Percentiles rank a stretch among this genome's conserved stretches.
These are phyloP conservation scores for Apophysomyces variabilis DNA, from an alignment of 371 early-diverging fungal species.

Conservation along the genomic window DNA sequence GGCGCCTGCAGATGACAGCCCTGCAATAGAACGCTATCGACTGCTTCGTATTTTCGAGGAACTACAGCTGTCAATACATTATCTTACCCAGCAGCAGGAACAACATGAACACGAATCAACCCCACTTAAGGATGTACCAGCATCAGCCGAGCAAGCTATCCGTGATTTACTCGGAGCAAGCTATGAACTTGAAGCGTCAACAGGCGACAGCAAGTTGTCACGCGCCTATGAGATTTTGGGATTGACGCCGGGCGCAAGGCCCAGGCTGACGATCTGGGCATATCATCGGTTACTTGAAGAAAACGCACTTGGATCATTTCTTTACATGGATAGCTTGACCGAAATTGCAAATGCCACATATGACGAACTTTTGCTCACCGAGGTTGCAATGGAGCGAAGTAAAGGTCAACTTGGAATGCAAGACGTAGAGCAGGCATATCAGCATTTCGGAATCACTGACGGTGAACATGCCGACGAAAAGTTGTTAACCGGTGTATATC, in stretches of 20 bases:
- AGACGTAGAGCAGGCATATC: constrained; percentile 58
- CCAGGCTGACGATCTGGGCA: constrained; percentile 53
- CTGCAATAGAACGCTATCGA: constrained; percentile 11
- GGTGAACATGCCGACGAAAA: constrained; percentile 34
- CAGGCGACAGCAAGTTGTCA: neutral
- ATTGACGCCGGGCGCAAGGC: constrained; percentile 48
- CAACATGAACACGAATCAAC: constrained; percentile 19
- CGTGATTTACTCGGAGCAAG: constrained; percentile 8
- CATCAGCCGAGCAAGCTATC: neutral
- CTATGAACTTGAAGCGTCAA: constrained; percentile 25
- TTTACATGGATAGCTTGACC: constrained; percentile 48
- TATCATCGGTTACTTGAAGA: constrained; percentile 48
- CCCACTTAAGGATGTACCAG: neutral
- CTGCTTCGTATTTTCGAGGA: constrained; percentile 30
- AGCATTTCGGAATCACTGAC: constrained; percentile 50
- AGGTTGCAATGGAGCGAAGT: constrained; percentile 53
- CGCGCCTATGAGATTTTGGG: constrained; percentile 39
- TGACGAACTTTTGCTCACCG: constrained; percentile 41
- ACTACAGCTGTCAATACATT: constrained; percentile 26
- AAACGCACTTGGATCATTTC: constrained; percentile 20
- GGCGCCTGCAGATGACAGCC: constrained; percentile 34
- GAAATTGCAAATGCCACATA: constrained; percentile 39
- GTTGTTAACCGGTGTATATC: constrained; percentile 35
- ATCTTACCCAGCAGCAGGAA: constrained; percentile 19
- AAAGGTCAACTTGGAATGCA: constrained; percentile 47